phyloP scores from a whole-genome alignment of 208 protist species.

The Trypanosoma platydactyli region DNA sequence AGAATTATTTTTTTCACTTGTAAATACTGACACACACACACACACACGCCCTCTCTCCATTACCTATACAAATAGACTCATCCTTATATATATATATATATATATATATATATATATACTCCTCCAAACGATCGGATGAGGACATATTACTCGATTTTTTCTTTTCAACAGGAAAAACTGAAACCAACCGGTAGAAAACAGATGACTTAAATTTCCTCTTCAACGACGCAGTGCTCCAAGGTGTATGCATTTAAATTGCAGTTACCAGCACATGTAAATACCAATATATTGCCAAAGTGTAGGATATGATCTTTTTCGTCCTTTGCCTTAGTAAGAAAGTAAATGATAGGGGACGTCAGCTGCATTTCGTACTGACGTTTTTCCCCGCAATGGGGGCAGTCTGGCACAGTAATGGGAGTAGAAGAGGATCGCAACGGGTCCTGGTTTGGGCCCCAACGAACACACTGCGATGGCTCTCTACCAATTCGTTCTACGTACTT shows the following conservation, averaged over 20 bases:
- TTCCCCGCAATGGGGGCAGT: conserved; percentile 59
- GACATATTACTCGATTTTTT: conserved; percentile 11
- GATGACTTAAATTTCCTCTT: conserved; percentile 71
- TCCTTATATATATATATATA: too few species aligned
- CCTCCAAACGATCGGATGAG: neutral
- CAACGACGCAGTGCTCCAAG: conserved; percentile 65
- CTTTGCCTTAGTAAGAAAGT: conserved; percentile 68
- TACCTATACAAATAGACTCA: too few species aligned
- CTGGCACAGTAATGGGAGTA: conserved; percentile 35
- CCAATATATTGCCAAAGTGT: conserved; percentile 82
- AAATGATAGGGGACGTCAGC: conserved; percentile 77
- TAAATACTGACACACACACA: too few species aligned
- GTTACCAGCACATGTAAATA: conserved; percentile 77
- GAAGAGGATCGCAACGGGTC: conserved; percentile 55
- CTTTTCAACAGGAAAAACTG: neutral
- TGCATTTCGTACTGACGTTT: conserved; percentile 77
- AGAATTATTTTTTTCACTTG: neutral
- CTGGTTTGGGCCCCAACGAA: conserved; percentile 81
- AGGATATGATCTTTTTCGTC: conserved; percentile 58
- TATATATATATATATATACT: neutral
- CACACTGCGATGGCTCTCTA: conserved; percentile 71
- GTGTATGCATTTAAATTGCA: conserved; percentile 58
- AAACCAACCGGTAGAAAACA: neutral
- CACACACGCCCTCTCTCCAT: too few species aligned
- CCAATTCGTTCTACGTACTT: conserved; percentile 83